Percentiles rank a stretch among this genome's conserved stretches.
These are phyloP conservation scores for Citrus medica DNA, from an alignment of 345 rosid genomes.

Conservation along the genomic window DNA sequence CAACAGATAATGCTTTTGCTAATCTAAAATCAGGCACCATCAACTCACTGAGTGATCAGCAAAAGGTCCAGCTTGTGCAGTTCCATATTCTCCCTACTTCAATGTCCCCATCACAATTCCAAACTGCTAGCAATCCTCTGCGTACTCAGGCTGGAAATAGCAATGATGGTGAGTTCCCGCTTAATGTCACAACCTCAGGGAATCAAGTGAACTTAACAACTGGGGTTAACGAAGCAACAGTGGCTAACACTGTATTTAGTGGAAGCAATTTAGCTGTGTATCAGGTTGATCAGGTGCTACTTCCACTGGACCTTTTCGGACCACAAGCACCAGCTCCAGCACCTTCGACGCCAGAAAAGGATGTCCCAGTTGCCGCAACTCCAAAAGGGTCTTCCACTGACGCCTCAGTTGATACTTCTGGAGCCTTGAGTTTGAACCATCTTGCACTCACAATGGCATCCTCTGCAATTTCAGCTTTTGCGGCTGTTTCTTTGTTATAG, in stretches of 20 bases:
- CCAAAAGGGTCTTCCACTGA: constrained; percentile 45
- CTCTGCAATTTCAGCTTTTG: constrained; percentile 19
- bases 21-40: constrained; percentile 65
- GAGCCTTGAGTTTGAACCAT: constrained; percentile 23
- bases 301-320: constrained; percentile 68
- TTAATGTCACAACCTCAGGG: constrained; percentile 75
- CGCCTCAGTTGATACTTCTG: constrained; percentile 38
- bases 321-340: constrained; percentile 58
- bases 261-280: constrained; percentile 64
- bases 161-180: constrained; percentile 50
- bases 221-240: constrained; percentile 62
- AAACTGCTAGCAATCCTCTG: constrained; percentile 85
- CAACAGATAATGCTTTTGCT: constrained; percentile 69
- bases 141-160: constrained; percentile 82
- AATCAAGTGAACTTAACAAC: constrained; percentile 78
- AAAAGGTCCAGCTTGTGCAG: constrained; percentile 73
- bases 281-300: constrained; percentile 73
- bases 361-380: constrained; percentile 35
- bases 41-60: constrained; percentile 62
- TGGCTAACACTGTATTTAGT: constrained; percentile 56
- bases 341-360: constrained; percentile 49
- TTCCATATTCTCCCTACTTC: constrained; percentile 72
- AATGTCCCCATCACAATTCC: constrained; percentile 66
- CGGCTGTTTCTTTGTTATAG: constrained; percentile 39
- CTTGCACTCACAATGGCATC: constrained; percentile 3